Base-by-base conservation (phyloP, 2,329 filamentous ascomycete species). In the Pyrenophora teres region DNA sequence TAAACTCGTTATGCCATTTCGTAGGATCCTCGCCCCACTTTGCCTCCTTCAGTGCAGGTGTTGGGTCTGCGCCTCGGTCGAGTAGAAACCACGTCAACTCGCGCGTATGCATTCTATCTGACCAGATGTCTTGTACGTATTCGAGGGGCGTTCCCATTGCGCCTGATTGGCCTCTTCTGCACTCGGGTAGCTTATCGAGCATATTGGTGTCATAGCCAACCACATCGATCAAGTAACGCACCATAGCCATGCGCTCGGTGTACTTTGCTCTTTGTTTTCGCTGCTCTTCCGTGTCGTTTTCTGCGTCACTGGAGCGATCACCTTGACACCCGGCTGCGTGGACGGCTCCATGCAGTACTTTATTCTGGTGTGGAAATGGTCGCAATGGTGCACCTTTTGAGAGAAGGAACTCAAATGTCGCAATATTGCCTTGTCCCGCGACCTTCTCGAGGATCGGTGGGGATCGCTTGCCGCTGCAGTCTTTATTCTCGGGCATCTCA, bases 81-180 rank as follows among this genome's bases (percentile, higher is more conserved):
- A 46, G 35, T 16, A 46, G 16, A 12, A 46, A 23, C 44, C 36
- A 46, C 13, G 44, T 46, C 36, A 46, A 19, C 1, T 46, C 44
- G 18, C 44, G 25, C 5, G 25, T n/a, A 40, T 46, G 25, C 18
- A 10, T 21, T 0, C 39, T 9, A 16, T 16, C 13, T 13, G 9
- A 19, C 12, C 27, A 21, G 5, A 23, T 5, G 35, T 23, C 7
- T 16, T 16, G 19, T n/a, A 40, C 27, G 23, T 40, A 39, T 6
- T 16, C 12, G 13, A 46, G 23, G 16, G 44, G 44, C 8, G 44
- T 39, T 12, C 44, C 44, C 21, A 13, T 8, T 19, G 30, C 33
- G 8, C 36, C 25, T 5, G 12, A 15, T 21, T 12, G 21, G n/a
- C 15, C 8, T 18, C 32, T 18, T 32, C 31, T 33, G 3, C 15